Base-by-base conservation (phyloP, 179 eudicot genomes). In the Actinidia arguta region DNA sequence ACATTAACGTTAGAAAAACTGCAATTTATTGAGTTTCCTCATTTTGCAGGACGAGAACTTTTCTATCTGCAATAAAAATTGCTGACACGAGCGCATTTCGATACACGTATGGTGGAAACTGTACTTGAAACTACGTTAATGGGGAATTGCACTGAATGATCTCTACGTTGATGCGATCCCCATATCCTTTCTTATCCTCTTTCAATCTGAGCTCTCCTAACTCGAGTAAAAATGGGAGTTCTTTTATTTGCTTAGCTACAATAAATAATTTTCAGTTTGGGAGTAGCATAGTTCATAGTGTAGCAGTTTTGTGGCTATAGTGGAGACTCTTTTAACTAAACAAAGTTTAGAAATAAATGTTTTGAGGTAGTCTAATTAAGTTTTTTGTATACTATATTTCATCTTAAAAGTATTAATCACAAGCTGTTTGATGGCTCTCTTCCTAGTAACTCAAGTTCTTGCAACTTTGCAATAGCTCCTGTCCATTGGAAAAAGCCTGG, bases 231-330 rank as follows among this genome's bases (percentile, higher is more conserved):
- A 63, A 12, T 24, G 42, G 42, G 16, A 54, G 47, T 74, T 18
- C 47, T 74, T 54, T 27, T 1, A 1, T 20, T 51, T 73, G 44
- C 27, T 31, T 73, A 73, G 77, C 4, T 73, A 58, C 61, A 73
- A 46, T 25, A 47, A 73, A 46, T 25, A 47, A 13, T 25, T 74
- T 52, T 31, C 47, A 52, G 47, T 74, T 74, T 9, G 50, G 63
- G 24, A 7, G 78, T 39, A 8, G 31, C 17, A 27, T 27, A 24
- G 69, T 63, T 63, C 42, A 63, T 4, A 63, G 31, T 31, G 62
- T 52, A 44, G 54, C 47, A 54, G 63, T 74, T 74, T 10, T 73
- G 58, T 73, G 44, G 44, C 76, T 50, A 72, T 72, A 48, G 42
- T 8, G 39, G 68, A 63, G 36, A 31, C 42, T 39, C 42, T 39